These are phyloP conservation scores for Picocystis sp. DNA, from an alignment of 163 green algal genomes.

Conservation along the genomic window DNA sequence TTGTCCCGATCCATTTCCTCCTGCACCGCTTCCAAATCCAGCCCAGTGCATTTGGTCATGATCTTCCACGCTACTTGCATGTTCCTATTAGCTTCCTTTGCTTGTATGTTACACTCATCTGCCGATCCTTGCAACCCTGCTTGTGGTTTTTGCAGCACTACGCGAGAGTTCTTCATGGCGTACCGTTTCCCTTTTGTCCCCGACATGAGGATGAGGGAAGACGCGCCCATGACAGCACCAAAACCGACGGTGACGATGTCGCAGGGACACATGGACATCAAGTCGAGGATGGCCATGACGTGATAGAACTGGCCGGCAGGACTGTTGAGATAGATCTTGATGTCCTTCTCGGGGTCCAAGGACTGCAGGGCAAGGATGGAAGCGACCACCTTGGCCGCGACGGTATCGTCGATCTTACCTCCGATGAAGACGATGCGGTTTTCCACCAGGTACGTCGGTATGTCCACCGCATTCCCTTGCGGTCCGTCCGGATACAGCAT, in stretches of 20 bases:
- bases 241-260: constrained; percentile 10
- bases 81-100: constrained; percentile 10
- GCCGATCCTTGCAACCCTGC: constrained; percentile 33
- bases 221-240: constrained; percentile 14
- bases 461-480: too few relatives aligned
- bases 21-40: constrained; percentile 32
- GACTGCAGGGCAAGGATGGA: constrained; percentile 70
- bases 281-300: constrained; percentile 64
- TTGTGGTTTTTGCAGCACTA: constrained; percentile 83
- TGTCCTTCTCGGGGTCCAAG: constrained; percentile 56
- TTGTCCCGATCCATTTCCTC: constrained; percentile 33
- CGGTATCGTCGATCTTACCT: constrained; percentile 65
- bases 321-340: constrained; percentile 88
- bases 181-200: constrained; percentile 66
- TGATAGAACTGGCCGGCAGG: constrained; percentile 46
- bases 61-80: constrained; percentile 25
- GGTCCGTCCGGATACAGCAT: too few relatives aligned
- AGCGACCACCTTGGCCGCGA: constrained; percentile 63
- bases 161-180: constrained; percentile 65
- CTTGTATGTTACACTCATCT: constrained; percentile 44
- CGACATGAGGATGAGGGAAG: constrained; percentile 37
- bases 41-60: constrained; percentile 42
- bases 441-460: constrained; percentile 38
- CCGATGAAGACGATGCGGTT: constrained; percentile 81
- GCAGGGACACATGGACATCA: constrained; percentile 25